Evolutionary conservation across 1,139 yeast genomes (phyloP).

Genomic region (Petasospora rhodanensis): DNA sequence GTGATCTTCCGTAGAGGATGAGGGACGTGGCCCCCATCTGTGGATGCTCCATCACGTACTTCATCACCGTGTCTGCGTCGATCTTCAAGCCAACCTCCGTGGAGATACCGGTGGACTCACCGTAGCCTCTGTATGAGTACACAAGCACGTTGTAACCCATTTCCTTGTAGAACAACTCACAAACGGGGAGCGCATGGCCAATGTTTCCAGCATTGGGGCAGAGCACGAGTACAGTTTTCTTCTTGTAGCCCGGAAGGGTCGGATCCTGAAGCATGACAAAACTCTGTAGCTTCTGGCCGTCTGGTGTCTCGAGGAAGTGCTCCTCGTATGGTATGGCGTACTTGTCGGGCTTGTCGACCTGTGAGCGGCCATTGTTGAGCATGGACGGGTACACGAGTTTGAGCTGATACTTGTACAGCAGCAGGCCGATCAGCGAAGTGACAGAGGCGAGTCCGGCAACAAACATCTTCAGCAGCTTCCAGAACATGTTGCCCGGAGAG

Average conservation of each 20-base stretch:
- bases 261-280: constrained; percentile 46
- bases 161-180: constrained; percentile 58
- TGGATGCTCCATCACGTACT: constrained; percentile 49
- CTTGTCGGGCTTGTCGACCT: constrained; percentile 75
- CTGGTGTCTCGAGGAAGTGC: constrained; percentile 58
- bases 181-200: constrained; percentile 87
- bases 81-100: constrained; percentile 74
- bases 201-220: constrained; percentile 97
- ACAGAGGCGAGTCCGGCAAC: constrained; percentile 27
- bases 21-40: constrained; percentile 50
- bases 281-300: constrained; percentile 53
- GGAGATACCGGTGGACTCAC: constrained; percentile 75
- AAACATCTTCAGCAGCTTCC: constrained; percentile 24
- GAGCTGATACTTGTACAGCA: constrained; percentile 64
- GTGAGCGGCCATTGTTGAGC: constrained; percentile 70
- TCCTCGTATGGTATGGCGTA: constrained; percentile 68
- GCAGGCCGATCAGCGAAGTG: constrained; percentile 39
- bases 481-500: constrained; percentile 1
- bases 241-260: constrained; percentile 37
- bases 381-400: constrained; percentile 76
- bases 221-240: constrained; percentile 71
- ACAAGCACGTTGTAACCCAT: constrained; percentile 77
- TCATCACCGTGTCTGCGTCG: constrained; percentile 75
- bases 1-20: constrained; percentile 78
- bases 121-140: constrained; percentile 91